Evolutionary conservation across 192 early-diverging fungal species (phyloP), one percentile per base, ranked within the genome.

Genomic region (Paraglomus occultum): DNA sequence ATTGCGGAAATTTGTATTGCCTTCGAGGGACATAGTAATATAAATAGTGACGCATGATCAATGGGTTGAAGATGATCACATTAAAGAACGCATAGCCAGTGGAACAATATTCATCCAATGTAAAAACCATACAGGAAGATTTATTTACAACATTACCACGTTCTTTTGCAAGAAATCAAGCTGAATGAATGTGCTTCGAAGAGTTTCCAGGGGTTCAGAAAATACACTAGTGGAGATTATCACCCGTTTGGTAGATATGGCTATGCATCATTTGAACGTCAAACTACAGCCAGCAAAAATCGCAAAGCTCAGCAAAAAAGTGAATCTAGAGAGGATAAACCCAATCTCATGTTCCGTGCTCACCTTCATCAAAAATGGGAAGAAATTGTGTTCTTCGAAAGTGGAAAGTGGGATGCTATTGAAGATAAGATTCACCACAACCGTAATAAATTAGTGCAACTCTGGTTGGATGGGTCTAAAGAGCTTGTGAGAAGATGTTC

Each of bases 131-230:
- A n/a, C n/a, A n/a, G n/a, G n/a, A n/a, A n/a, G n/a, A n/a, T n/a
- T n/a, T n/a, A n/a, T n/a, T n/a, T n/a, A n/a, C n/a, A n/a, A n/a
- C n/a, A n/a, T n/a, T 50, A 64, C 46, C 50, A 64, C 50, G 46
- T 64, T 64, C 46, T 64, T 64, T 64, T 64, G 20, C 47, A 64
- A 48, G 46, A 64, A 14, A 49, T 64, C 9, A 64, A 38, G 15
- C 15, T 64, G 1, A 64, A 64, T n/a, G n/a, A n/a, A n/a, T 31
- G 18, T 48, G 18, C 47, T 64, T 64, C 46, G 38, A 9, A 64
- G 6, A 22, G 23, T 64, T 49, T n/a, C n/a, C n/a, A n/a, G n/a
- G n/a, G n/a, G n/a, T n/a, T 64, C 47, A 15, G 62, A 64, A 31
- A 64, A 64, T 50, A 10, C 46, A 11, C 14, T 50, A 49, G 47